Conservation (phyloP, 257 asterid species). For the Nicotiana sylvestris region DNA sequence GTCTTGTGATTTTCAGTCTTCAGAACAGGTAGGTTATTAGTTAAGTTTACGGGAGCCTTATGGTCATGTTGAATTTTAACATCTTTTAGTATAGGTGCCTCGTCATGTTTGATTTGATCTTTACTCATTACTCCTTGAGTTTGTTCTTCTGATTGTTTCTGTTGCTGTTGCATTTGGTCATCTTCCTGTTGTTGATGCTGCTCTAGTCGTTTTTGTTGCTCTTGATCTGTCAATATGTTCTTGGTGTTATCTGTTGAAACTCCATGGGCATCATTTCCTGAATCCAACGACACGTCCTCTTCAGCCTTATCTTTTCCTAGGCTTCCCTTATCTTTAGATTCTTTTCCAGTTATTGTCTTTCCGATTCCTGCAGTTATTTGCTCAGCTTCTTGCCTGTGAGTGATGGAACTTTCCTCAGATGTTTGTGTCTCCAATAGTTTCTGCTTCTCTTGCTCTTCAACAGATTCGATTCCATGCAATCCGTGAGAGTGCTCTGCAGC, state of each 20-base stretch:
- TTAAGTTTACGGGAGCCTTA: slow-evolving; percentile 9
- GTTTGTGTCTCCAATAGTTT: slow-evolving; percentile 27
- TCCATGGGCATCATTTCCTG: slow-evolving; percentile 6
- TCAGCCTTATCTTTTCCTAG: slow-evolving; percentile 6
- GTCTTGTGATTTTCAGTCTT: slow-evolving; percentile 9
- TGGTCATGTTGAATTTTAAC: neutral
- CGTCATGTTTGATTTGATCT: slow-evolving; percentile 64
- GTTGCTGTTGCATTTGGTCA: slow-evolving; percentile 35
- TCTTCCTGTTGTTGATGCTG: slow-evolving; percentile 61
- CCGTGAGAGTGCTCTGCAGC: slow-evolving; percentile 14
- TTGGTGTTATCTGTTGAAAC: slow-evolving; percentile 14
- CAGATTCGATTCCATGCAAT: slow-evolving; percentile 18
- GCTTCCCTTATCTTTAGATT: slow-evolving; percentile 14
- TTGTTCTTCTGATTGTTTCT: slow-evolving; percentile 25
- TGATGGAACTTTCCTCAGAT: slow-evolving; percentile 42
- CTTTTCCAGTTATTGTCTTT: neutral
- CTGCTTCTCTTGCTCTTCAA: slow-evolving; percentile 45
- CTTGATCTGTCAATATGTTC: slow-evolving; percentile 55
- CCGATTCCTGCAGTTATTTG: slow-evolving; percentile 16
- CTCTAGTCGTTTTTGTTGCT: slow-evolving; percentile 45
- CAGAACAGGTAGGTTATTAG: slow-evolving; percentile 10
- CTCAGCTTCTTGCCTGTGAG: slow-evolving; percentile 38
- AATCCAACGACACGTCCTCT: slow-evolving; percentile 13
- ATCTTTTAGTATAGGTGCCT: slow-evolving; percentile 12
- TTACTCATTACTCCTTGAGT: slow-evolving; percentile 43